These are phyloP conservation scores for Linum trigynum DNA, from an alignment of 345 rosid genomes.

Conservation along the genomic window DNA sequence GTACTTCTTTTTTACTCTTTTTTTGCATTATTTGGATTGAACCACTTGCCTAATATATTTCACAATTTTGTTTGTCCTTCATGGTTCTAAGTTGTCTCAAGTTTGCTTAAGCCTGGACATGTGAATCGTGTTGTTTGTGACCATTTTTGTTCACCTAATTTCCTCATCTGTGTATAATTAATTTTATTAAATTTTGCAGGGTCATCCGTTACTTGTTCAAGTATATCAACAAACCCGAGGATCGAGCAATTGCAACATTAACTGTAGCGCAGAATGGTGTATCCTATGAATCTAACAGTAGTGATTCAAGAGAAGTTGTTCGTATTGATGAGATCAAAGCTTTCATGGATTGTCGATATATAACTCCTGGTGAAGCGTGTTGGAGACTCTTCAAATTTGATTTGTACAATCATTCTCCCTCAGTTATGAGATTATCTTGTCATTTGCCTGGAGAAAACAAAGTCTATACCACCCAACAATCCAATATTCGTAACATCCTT, in stretches of 20 bases:
- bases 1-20: too few relatives aligned
- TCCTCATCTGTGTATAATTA: too few relatives aligned
- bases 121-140: too few relatives aligned
- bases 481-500: not conserved
- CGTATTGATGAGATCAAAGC: constrained; percentile 3
- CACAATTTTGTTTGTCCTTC: too few relatives aligned
- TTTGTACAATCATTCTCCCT: not conserved
- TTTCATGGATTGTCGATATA: constrained; percentile 9
- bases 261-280: too few relatives aligned
- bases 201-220: not conserved
- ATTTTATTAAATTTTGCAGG: not conserved
- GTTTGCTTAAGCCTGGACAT: too few relatives aligned
- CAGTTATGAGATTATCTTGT: not conserved
- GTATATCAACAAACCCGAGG: not conserved
- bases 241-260: not conserved
- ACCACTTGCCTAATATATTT: too few relatives aligned
- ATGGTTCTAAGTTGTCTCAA: too few relatives aligned
- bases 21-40: too few relatives aligned
- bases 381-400: constrained; percentile 13
- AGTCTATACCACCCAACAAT: not conserved
- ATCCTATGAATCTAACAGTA: too few relatives aligned
- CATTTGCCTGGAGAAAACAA: not conserved
- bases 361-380: not conserved
- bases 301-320: too few relatives aligned
- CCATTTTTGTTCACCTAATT: too few relatives aligned